phyloP scores from a whole-genome alignment of 1,139 yeast genomes.

The Komagataea norvegica region DNA sequence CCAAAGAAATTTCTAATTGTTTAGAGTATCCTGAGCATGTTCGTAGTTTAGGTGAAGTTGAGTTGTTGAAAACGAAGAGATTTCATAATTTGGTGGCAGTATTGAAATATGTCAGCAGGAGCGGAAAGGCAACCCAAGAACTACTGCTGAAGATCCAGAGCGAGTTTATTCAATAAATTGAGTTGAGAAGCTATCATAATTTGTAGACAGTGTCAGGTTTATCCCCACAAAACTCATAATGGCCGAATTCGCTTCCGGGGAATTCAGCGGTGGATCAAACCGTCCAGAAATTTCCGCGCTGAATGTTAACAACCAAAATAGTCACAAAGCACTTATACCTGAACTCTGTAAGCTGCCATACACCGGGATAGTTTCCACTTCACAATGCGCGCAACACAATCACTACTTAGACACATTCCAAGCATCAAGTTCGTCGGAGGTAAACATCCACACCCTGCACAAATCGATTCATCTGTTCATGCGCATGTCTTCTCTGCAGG shows the following conservation, averaged over 20 bases:
- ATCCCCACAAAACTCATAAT: too few species aligned
- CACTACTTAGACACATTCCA: constrained; percentile 17
- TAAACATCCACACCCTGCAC: constrained; percentile 18
- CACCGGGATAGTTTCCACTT: neutral
- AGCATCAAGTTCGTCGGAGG: constrained; percentile 25
- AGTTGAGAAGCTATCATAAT: neutral
- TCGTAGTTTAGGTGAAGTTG: constrained; percentile 4
- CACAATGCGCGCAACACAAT: constrained; percentile 22
- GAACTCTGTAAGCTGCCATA: too few species aligned
- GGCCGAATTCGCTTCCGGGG: constrained; percentile 8
- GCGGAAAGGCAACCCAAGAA: constrained; percentile 1
- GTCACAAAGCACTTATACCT: too few species aligned
- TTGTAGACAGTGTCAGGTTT: too few species aligned
- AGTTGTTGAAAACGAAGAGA: constrained; percentile 3
- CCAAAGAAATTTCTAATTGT: constrained; percentile 26
- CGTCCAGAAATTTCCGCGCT: too few species aligned
- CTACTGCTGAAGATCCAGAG: constrained; percentile 7
- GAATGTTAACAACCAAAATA: too few species aligned
- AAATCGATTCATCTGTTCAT: constrained; percentile 13
- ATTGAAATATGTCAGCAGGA: constrained; percentile 6
- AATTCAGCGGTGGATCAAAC: too few species aligned
- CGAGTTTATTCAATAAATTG: constrained; percentile 6
- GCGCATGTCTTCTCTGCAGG: constrained; percentile 24
- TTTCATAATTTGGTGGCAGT: constrained; percentile 9
- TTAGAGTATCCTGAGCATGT: constrained; percentile 14